Evolutionary conservation across 1,139 yeast species (phyloP).

Genomic region (Scheffersomyces quercinus): DNA sequence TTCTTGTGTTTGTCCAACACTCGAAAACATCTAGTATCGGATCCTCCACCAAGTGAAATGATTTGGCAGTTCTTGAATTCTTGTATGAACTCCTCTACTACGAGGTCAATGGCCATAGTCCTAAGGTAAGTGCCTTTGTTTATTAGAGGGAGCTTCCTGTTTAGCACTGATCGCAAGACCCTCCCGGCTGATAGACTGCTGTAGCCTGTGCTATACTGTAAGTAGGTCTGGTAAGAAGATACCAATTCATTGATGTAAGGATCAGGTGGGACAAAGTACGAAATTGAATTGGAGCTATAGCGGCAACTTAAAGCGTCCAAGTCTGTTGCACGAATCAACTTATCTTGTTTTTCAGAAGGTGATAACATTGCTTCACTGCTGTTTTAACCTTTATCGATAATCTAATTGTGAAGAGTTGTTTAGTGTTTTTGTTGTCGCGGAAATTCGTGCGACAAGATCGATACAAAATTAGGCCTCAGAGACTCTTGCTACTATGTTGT

Average conservation of each 20-base stretch:
- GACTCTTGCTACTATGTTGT: too few relatives aligned
- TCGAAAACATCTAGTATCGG: conserved; percentile 78
- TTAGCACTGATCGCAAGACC: conserved; percentile 39
- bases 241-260: conserved; percentile 45
- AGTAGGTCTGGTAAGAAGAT: conserved; percentile 35
- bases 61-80: conserved; percentile 51
- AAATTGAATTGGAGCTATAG: conserved; percentile 52
- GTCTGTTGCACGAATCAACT: conserved; percentile 70
- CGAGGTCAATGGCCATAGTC: conserved; percentile 58
- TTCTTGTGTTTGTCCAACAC: conserved; percentile 30
- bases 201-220: conserved; percentile 43
- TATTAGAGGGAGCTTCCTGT: conserved; percentile 73
- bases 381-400: too few relatives aligned
- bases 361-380: conserved; percentile 28
- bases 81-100: conserved; percentile 52
- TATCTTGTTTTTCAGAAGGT: conserved; percentile 43
- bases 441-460: too few relatives aligned
- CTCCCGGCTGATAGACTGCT: conserved; percentile 43
- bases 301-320: conserved; percentile 83
- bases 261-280: conserved; percentile 57
- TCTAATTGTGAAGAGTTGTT: too few relatives aligned
- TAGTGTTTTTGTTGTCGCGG: too few relatives aligned
- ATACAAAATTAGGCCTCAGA: too few relatives aligned
- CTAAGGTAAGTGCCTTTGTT: conserved; percentile 82
- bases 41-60: conserved; percentile 90